Percentiles rank a stretch among this genome's conserved stretches.
phyloP scores from a whole-genome alignment of 306 rosid species.

The Parietaria judaica region DNA sequence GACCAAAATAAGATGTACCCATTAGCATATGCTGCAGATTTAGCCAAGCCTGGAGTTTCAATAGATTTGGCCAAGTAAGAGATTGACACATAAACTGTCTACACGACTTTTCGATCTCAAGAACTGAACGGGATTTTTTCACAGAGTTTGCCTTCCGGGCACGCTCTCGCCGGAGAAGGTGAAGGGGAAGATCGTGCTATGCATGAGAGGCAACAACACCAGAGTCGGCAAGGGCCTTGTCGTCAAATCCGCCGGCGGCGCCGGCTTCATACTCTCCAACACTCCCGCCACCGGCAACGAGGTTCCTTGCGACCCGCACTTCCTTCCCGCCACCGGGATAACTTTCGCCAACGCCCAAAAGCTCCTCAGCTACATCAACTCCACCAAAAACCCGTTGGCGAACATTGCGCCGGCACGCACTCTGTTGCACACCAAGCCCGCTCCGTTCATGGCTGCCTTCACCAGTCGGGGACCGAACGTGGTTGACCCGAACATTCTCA shows the following conservation, averaged over 20 bases:
- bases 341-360: slow-evolving; percentile 35
- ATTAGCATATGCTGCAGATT: slow-evolving; percentile 53
- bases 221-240: slow-evolving; percentile 58
- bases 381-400: slow-evolving; percentile 46
- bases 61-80: slow-evolving; percentile 31
- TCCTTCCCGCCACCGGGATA: slow-evolving; percentile 63
- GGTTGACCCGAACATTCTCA: slow-evolving; percentile 64
- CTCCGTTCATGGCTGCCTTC: slow-evolving; percentile 71
- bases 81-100: background rate
- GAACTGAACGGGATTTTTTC: background rate
- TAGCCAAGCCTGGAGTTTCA: slow-evolving; percentile 29
- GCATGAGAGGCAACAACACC: slow-evolving; percentile 59
- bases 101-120: background rate
- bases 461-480: slow-evolving; percentile 85
- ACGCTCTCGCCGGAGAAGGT: slow-evolving; percentile 52
- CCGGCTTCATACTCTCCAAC: slow-evolving; percentile 58
- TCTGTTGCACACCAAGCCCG: slow-evolving; percentile 52
- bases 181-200: slow-evolving; percentile 67
- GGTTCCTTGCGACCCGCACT: slow-evolving; percentile 47
- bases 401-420: slow-evolving; percentile 53
- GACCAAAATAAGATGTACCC: slow-evolving; percentile 31
- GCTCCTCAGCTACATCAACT: slow-evolving; percentile 40
- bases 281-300: slow-evolving; percentile 36
- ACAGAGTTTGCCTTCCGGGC: slow-evolving; percentile 59
- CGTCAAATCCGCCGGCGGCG: slow-evolving; percentile 67